Percentiles rank a stretch among this genome's conserved stretches.
phyloP scores from a whole-genome alignment of 768 basidiomycete species.

The Porphyrellus cyaneotinctus region DNA sequence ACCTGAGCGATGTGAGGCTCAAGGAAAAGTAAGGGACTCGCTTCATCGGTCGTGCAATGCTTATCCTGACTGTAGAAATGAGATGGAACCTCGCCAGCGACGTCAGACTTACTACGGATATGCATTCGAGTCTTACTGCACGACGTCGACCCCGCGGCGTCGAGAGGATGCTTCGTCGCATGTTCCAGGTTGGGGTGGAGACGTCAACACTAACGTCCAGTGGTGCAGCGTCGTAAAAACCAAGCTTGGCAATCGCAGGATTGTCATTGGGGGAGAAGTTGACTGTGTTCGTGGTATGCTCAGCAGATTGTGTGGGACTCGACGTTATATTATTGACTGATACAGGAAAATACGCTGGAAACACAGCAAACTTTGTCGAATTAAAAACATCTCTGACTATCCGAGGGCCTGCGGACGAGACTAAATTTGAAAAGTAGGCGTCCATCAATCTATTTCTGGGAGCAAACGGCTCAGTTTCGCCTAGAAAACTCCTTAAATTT shows the following conservation, averaged over 20 bases:
- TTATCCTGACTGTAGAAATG: conserved; percentile 43
- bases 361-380: conserved; percentile 72
- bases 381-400: conserved; percentile 82
- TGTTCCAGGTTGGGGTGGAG: conserved; percentile 62
- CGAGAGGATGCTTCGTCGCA: conserved; percentile 23
- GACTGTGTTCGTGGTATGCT: conserved; percentile 77
- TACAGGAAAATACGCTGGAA: conserved; percentile 58
- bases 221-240: conserved; percentile 91
- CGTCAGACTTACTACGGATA: conserved; percentile 79
- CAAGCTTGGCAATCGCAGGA: conserved; percentile 64
- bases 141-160: conserved; percentile 35
- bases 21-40: conserved; percentile 54
- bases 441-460: not conserved
- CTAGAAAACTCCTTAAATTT: conserved; percentile 85
- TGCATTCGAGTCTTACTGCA: conserved; percentile 87
- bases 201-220: conserved; percentile 84
- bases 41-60: not conserved
- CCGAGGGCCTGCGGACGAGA: conserved; percentile 57
- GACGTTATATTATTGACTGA: not conserved
- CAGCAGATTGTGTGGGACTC: not conserved
- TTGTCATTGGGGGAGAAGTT: conserved; percentile 86
- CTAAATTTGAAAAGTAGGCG: conserved; percentile 74
- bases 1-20: conserved; percentile 54
- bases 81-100: conserved; percentile 60
- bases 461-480: conserved; percentile 2